These are phyloP conservation scores for Plasmodium gallinaceum DNA, from an alignment of 169 alveolate genomes.

Conservation along the genomic window DNA sequence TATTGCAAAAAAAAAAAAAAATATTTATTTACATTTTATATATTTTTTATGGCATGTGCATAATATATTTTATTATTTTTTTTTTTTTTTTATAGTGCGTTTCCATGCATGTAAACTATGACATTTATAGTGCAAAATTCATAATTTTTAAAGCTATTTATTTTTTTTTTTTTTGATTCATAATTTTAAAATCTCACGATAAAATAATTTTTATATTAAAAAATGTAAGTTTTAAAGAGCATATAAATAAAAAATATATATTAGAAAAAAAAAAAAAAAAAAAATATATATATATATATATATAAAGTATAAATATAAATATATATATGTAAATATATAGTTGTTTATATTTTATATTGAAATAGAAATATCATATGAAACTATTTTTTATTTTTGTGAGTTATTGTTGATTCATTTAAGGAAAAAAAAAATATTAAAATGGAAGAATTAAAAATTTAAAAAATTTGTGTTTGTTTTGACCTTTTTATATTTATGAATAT, in stretches of 20 bases:
- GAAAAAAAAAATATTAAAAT: conserved; percentile 3
- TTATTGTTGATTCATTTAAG: background rate
- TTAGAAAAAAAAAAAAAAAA: background rate
- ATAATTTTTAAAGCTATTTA: background rate
- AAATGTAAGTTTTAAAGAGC: background rate
- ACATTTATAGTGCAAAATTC: background rate
- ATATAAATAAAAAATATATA: background rate
- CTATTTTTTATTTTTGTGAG: background rate
- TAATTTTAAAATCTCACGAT: no score
- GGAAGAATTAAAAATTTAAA: conserved; percentile 22
- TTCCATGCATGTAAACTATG: conserved; percentile 45
- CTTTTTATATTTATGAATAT: background rate
- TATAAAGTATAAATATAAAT: no score
- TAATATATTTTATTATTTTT: background rate
- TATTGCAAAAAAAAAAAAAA: no score
- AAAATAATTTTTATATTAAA: no score
- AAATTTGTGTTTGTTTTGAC: background rate
- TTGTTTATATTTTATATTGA: background rate
- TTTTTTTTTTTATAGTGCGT: conserved; percentile 39
- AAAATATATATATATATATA: no score
- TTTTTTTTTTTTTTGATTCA: conserved; percentile 2
- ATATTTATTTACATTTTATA: no score
- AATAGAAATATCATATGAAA: conserved; percentile 3
- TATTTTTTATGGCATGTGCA: background rate
- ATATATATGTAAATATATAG: no score